Evolutionary conservation across 2,329 filamentous ascomycete genomes (phyloP), one percentile per base, ranked within the genome.

Genomic region (Chaetomiaceae sp.): DNA sequence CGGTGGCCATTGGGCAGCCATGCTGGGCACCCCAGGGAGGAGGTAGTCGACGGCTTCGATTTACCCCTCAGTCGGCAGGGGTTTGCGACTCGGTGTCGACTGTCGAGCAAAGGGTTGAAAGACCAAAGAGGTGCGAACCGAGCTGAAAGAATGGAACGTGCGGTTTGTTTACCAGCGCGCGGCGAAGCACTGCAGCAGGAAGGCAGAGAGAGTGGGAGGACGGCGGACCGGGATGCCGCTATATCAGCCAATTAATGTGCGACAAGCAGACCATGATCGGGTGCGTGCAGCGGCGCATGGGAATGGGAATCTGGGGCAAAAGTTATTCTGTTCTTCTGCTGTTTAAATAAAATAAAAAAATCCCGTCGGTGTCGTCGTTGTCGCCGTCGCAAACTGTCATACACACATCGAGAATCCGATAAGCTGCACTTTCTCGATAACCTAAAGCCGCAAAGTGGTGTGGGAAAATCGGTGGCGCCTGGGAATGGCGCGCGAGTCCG

Each of bases 1-100:
- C 19, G 83, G 83, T 16, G 83, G 83, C 83, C 83, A 87, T 67
- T 83, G 77, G 39, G 73, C 67, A 62, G 77, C 74, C 54, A 72
- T 65, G 38, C n/a, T n/a, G n/a, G n/a, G n/a, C n/a, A n/a, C n/a
- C n/a, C n/a, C 25, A 27, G 25, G 25, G 6, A 27, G 25, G 25
- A n/a, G n/a, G n/a, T n/a, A 27, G 25, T 27, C 6, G 25, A 10
- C 25, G 6, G 25, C 25, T 27, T 27, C 25, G 10, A 44, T 33
- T n/a, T 34, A 33, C 27, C 41, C 41, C 41, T 13, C 33, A 38
- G 23, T 45, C 43, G 23, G 4, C n/a, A 13, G 17, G 6, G 35
- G 6, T 21, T 1, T 5, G 3, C 4, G 21, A 25, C 12, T 40
- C 37, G 35, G 23, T 25, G 49, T 58, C 16, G 48, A 34, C n/a